A percentile compares a stretch with the other conserved stretches of the same genome.
Conservation (phyloP, 208 protist species). For the Leishmania arabica region DNA sequence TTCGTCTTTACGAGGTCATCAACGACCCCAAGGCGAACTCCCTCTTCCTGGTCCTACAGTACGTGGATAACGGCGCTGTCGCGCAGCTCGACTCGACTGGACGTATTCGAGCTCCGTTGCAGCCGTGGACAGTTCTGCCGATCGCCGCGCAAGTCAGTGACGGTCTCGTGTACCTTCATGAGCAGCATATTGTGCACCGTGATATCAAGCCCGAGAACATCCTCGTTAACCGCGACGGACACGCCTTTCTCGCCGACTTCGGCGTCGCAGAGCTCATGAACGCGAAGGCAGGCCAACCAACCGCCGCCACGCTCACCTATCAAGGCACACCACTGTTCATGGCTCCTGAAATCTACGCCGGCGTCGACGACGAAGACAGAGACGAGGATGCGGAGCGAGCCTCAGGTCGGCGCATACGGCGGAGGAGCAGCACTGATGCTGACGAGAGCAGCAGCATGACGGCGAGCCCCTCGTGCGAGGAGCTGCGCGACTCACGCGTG, state of each 20-base stretch:
- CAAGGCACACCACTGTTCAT: constrained; percentile 83
- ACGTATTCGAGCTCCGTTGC: constrained; percentile 49
- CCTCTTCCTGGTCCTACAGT: constrained; percentile 94
- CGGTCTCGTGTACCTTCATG: constrained; percentile 72
- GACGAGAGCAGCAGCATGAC: background rate
- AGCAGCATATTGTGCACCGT: constrained; percentile 78
- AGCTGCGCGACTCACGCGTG: constrained; percentile 8
- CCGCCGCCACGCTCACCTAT: constrained; percentile 50
- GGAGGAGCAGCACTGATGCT: background rate
- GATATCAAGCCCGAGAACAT: constrained; percentile 93
- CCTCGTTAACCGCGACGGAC: constrained; percentile 54
- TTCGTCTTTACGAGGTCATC: constrained; percentile 95
- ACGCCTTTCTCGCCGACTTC: constrained; percentile 83
- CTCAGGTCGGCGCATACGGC: background rate
- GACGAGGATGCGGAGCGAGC: background rate
- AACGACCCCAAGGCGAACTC: constrained; percentile 92
- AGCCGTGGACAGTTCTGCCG: constrained; percentile 29
- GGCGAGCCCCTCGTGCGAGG: background rate
- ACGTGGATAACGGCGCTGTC: constrained; percentile 74
- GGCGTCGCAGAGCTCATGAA: constrained; percentile 82
- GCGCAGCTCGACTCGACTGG: constrained; percentile 34
- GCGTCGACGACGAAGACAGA: constrained; percentile 16
- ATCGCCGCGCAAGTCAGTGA: constrained; percentile 63
- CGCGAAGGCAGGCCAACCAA: constrained; percentile 32
- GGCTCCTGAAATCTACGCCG: constrained; percentile 70